A percentile compares a stretch with the other conserved stretches of the same genome.
Conservation (phyloP, 345 rosid species). For the Angophora floribunda region DNA sequence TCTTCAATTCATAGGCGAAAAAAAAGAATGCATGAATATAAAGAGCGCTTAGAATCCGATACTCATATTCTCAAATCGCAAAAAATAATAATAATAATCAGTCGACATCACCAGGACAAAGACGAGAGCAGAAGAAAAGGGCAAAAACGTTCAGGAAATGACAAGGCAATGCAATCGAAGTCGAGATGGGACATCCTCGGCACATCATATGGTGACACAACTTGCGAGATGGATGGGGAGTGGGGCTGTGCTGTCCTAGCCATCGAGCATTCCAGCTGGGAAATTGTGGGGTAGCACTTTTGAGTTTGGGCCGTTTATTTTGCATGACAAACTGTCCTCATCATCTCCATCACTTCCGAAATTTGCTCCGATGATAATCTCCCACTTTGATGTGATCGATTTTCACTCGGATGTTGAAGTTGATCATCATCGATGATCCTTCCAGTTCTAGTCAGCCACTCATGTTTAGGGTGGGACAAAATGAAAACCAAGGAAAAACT, state of each 20-base stretch:
- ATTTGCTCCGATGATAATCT: not conserved
- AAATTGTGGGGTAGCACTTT: not conserved
- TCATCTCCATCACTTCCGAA: not conserved
- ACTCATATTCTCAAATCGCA: rapidly evolving
- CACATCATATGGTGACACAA: not conserved
- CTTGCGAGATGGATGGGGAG: not conserved
- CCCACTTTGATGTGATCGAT: not conserved
- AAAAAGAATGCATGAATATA: not conserved
- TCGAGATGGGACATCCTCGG: not conserved
- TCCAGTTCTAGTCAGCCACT: not conserved
- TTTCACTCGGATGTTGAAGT: not conserved
- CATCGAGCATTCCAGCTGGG: not conserved
- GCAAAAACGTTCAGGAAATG: not conserved
- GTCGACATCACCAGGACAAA: rapidly evolving
- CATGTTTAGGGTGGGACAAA: not conserved
- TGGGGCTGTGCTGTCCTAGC: not conserved
- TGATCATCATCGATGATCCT: not conserved
- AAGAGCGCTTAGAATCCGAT: rapidly evolving
- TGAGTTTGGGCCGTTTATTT: not conserved
- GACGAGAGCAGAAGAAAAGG: not conserved
- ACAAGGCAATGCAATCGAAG: not conserved
- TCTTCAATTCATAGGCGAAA: rapidly evolving
- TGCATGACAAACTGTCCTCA: not conserved
- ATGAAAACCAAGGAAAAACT: too few relatives aligned
- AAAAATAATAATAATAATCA: not conserved